phyloP scores from a whole-genome alignment of 1,284 basidiomycete species.

The Ceratobasidium sp. region DNA sequence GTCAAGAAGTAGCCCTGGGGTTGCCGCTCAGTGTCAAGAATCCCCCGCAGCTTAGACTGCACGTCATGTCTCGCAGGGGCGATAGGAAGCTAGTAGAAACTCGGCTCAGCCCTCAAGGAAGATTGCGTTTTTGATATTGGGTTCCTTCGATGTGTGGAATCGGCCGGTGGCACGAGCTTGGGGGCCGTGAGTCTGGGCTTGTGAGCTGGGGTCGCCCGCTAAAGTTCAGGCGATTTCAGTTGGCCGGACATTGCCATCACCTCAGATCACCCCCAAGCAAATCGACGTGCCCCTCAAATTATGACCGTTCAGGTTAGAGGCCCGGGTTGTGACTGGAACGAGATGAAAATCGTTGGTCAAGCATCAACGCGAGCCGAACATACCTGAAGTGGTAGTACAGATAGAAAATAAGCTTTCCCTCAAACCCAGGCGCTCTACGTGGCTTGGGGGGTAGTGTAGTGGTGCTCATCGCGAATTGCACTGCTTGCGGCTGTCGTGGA shows the following conservation, averaged over 20 bases:
- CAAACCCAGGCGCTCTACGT: background rate
- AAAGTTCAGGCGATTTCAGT: background rate
- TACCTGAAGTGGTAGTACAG: background rate
- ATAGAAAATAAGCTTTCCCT: background rate
- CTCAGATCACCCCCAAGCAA: background rate
- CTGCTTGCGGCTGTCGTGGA: too few species aligned
- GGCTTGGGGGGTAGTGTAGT: background rate
- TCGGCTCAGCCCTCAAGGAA: constrained; percentile 4
- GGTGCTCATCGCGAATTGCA: too few species aligned
- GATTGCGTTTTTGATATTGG: background rate
- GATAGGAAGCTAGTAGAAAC: background rate
- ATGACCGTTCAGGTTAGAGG: background rate
- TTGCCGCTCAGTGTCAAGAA: background rate
- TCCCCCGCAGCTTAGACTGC: background rate
- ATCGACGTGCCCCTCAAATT: background rate
- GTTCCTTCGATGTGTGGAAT: background rate
- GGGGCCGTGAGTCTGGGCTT: background rate
- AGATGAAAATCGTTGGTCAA: background rate
- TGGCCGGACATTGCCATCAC: background rate
- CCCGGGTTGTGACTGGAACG: background rate
- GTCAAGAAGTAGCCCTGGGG: background rate
- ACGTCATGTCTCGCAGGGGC: background rate
- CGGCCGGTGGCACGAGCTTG: background rate
- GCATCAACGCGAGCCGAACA: background rate
- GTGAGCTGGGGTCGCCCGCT: background rate